These are phyloP conservation scores for Barnettozyma siamensis DNA, from an alignment of 805 yeast genomes.

Conservation along the genomic window DNA sequence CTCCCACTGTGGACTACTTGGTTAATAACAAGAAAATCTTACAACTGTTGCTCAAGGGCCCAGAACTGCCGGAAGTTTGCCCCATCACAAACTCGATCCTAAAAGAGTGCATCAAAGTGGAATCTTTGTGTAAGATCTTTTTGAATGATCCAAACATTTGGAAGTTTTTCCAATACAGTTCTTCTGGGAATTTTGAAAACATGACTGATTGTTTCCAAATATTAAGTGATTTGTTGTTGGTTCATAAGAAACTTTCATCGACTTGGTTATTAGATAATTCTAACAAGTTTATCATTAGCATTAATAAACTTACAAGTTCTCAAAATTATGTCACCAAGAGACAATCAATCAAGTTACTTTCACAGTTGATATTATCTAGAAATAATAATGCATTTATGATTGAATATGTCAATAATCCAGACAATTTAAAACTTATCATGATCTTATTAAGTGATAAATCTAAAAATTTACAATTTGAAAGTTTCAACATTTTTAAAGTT, in stretches of 20 bases:
- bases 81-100: constrained; percentile 71
- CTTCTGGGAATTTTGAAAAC: constrained; percentile 73
- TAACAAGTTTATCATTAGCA: constrained; percentile 50
- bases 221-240: constrained; percentile 58
- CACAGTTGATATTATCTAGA: constrained; percentile 64
- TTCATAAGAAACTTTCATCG: constrained; percentile 62
- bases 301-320: constrained; percentile 67
- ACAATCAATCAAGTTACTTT: constrained; percentile 74
- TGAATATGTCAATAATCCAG: constrained; percentile 71
- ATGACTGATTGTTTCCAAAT: constrained; percentile 88
- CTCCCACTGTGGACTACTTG: constrained; percentile 85
- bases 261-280: constrained; percentile 60
- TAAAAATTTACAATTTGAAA: constrained; percentile 82
- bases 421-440: constrained; percentile 84
- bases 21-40: constrained; percentile 51
- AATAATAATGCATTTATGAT: constrained; percentile 69
- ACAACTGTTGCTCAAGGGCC: constrained; percentile 56
- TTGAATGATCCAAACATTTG: constrained; percentile 62
- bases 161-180: constrained; percentile 77
- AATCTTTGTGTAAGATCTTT: constrained; percentile 55
- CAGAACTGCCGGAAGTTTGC: constrained; percentile 69
- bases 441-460: constrained; percentile 80
- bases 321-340: constrained; percentile 89
- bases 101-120: constrained; percentile 80
- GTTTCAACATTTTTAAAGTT: constrained; percentile 89